These are phyloP conservation scores for Oropetium thomaeum DNA, from an alignment of 176 grass and related monocot genomes.

Conservation along the genomic window DNA sequence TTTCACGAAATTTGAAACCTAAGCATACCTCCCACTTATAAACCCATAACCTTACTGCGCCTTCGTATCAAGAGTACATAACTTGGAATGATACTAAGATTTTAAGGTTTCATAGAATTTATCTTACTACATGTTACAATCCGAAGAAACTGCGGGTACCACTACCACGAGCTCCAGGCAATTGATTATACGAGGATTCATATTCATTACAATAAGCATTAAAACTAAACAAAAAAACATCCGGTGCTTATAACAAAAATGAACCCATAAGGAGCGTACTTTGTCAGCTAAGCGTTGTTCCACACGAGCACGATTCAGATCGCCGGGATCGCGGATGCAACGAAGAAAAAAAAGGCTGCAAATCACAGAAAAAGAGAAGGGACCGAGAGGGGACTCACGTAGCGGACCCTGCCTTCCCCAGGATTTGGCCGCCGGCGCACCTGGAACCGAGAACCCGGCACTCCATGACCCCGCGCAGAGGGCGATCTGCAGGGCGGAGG, in stretches of 20 bases:
- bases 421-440: background rate
- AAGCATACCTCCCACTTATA: background rate
- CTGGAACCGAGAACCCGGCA: conserved; percentile 18
- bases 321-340: background rate
- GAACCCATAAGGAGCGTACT: background rate
- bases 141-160: background rate
- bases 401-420: background rate
- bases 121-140: background rate
- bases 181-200: background rate
- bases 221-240: background rate
- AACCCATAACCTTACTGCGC: background rate
- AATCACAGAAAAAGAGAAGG: background rate
- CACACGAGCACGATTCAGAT: background rate
- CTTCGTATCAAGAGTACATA: background rate
- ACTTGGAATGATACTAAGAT: background rate
- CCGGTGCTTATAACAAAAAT: background rate
- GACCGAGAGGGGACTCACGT: conserved; percentile 27
- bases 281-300: background rate
- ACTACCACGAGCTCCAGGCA: background rate
- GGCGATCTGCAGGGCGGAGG: conserved; percentile 2
- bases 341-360: background rate
- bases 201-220: background rate
- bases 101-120: background rate
- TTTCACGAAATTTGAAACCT: background rate
- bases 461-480: conserved; percentile 38